phyloP scores from a whole-genome alignment of 495 filamentous ascomycete species.

The Penicillium cataractarum region DNA sequence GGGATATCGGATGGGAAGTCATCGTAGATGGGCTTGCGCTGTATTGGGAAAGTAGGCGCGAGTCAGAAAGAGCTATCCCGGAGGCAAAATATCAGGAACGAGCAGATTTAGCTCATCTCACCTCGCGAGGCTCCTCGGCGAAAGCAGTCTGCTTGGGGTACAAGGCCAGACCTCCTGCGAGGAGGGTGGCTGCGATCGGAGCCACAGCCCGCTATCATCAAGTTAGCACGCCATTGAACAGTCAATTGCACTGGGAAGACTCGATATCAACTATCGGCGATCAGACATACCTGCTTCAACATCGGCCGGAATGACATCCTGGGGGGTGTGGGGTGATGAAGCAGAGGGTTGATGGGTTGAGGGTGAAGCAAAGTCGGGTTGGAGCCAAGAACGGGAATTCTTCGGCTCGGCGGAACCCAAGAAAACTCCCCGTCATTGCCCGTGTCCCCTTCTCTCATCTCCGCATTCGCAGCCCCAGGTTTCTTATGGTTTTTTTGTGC shows the following conservation, averaged over 20 bases:
- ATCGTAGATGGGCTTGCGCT: slow-evolving; percentile 89
- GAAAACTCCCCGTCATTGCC: slow-evolving; percentile 44
- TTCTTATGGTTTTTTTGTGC: slow-evolving; percentile 9
- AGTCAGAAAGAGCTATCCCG: slow-evolving; percentile 22
- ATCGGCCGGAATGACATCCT: slow-evolving; percentile 53
- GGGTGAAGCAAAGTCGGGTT: slow-evolving; percentile 41
- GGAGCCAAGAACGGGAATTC: slow-evolving; percentile 37
- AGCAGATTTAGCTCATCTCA: slow-evolving; percentile 24
- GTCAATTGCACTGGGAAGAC: slow-evolving; percentile 37
- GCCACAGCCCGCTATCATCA: slow-evolving; percentile 55
- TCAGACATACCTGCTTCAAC: slow-evolving; percentile 45
- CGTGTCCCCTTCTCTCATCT: slow-evolving; percentile 25
- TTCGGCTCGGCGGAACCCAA: slow-evolving; percentile 38
- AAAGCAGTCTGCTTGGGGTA: slow-evolving; percentile 56
- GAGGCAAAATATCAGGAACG: neutral
- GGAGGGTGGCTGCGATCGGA: slow-evolving; percentile 56
- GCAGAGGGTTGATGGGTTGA: slow-evolving; percentile 26
- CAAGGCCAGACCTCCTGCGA: slow-evolving; percentile 57
- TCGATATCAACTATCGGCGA: slow-evolving; percentile 12
- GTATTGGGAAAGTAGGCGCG: slow-evolving; percentile 33
- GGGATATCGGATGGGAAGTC: slow-evolving; percentile 54
- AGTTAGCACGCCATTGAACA: slow-evolving; percentile 32
- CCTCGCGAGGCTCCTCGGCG: slow-evolving; percentile 58
- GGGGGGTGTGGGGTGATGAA: slow-evolving; percentile 29
- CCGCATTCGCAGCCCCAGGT: slow-evolving; percentile 15